Base-by-base conservation (phyloP, 345 rosid genomes). In the Mallotus nudiflorus region DNA sequence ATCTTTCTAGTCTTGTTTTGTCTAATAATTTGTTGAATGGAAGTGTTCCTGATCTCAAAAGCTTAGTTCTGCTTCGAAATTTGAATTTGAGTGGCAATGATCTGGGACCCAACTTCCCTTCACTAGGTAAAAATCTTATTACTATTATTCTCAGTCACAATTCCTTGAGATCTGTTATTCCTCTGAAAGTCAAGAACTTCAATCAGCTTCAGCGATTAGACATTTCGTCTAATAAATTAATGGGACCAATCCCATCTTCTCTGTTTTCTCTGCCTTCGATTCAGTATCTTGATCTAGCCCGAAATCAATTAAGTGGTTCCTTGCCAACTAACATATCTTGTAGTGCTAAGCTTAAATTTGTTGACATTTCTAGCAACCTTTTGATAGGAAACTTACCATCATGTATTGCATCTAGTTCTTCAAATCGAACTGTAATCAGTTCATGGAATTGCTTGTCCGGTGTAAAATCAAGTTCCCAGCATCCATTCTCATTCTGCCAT, bases 371-470 rank as follows among this genome's bases (percentile, higher is more conserved):
- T 54, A 79, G 49, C 68, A 94, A 94, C 72, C 88, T 87, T 77
- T 48, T 94, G 65, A 81, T 86, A 7, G 98, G 98, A 42, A 82
- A 86, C 46, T 75, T 89, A 50, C 96, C 95, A 5, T 57, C 81
- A 37, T 88, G 98, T 60, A 59, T 85, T 53, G 62, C 79, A 31
- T 74, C 88, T 28, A 82, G 52, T 52, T 77, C 86, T 14, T 46
- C 61, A n/a, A 89, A 87, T 33, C 79, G 76, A 58, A 94, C 86
- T 19, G 83, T 90, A 29, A 68, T 85, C 35, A 86, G 82, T 74
- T 85, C 92, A 20, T 90, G 93, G 90, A 94, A 94, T 54, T 91
- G 98, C 65, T 77, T 91, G 71, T 86, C 95, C 42, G 62, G 18
- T 62, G 89, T 81, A 60, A 75, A 66, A 65, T 59, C 82, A 2